phyloP scores from a whole-genome alignment of 2,329 filamentous ascomycete genomes.

The Penicillium brasilianum region DNA sequence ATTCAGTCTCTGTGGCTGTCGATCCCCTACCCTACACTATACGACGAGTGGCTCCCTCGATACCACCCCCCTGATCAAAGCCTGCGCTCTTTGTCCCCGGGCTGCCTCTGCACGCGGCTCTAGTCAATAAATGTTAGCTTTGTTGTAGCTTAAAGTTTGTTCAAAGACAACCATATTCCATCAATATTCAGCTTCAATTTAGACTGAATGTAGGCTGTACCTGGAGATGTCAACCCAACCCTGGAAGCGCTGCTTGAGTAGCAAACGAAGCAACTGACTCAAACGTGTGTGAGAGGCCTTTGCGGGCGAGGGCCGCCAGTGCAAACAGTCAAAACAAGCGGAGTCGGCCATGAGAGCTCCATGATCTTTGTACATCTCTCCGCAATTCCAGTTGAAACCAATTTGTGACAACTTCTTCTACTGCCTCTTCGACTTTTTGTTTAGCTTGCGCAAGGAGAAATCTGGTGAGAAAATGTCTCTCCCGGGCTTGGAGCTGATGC shows the following conservation, averaged over 20 bases:
- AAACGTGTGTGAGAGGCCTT: neutral
- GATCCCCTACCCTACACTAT: neutral
- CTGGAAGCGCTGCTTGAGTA: neutral
- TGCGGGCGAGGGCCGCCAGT: neutral
- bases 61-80: constrained; percentile 20
- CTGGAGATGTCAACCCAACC: neutral
- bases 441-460: constrained; percentile 6
- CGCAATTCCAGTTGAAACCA: neutral
- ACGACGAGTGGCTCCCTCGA: constrained; percentile 11
- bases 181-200: neutral
- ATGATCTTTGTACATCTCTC: constrained; percentile 10
- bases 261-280: neutral
- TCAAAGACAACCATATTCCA: neutral
- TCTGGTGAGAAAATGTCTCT: constrained; percentile 65
- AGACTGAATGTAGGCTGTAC: neutral
- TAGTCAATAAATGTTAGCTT: constrained; percentile 25
- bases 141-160: constrained; percentile 15
- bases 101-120: constrained; percentile 11
- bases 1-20: constrained; percentile 11
- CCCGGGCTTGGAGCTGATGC: constrained; percentile 72
- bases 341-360: constrained; percentile 3
- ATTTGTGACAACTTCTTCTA: neutral
- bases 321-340: constrained; percentile 23
- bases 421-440: neutral
- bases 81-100: constrained; percentile 7